A percentile compares a stretch with the other conserved stretches of the same genome.
These are phyloP conservation scores for Pyrus bretschneideri DNA, from an alignment of 306 rosid genomes.

Conservation along the genomic window DNA sequence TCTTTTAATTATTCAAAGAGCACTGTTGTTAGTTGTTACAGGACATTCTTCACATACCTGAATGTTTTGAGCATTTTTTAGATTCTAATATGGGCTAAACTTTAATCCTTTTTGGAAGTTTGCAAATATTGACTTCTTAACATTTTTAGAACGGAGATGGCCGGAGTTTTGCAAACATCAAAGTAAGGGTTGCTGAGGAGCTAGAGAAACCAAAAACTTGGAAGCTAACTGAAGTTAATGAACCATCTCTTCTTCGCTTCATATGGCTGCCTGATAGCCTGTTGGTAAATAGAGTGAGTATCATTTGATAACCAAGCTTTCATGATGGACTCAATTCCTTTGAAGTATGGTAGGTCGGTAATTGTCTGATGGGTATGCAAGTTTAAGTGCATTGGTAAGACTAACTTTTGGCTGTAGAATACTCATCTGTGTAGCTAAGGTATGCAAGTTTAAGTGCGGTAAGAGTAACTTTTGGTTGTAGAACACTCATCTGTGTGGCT, in stretches of 20 bases:
- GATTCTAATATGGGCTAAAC: background rate
- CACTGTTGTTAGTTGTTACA: background rate
- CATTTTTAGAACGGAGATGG: constrained; percentile 1
- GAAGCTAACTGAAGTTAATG: constrained; percentile 16
- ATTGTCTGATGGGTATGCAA: background rate
- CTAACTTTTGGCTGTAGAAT: background rate
- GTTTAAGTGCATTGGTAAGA: background rate
- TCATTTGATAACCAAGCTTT: background rate
- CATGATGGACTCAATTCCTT: background rate
- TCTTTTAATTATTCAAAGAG: background rate
- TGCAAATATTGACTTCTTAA: background rate
- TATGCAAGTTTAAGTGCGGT: background rate
- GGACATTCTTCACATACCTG: background rate
- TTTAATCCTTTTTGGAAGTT: background rate
- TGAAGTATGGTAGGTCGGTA: no score
- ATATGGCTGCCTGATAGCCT: constrained; percentile 23
- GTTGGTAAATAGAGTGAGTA: background rate
- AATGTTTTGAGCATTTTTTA: background rate
- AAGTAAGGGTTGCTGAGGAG: background rate
- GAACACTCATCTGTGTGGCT: background rate
- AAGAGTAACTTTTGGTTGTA: background rate
- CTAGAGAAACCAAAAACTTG: background rate
- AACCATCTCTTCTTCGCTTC: constrained; percentile 23
- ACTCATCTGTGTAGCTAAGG: background rate
- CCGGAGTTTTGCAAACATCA: background rate